phyloP scores from a whole-genome alignment of 2,329 filamentous ascomycete genomes.

The Pseudogymnoascus sp. region DNA sequence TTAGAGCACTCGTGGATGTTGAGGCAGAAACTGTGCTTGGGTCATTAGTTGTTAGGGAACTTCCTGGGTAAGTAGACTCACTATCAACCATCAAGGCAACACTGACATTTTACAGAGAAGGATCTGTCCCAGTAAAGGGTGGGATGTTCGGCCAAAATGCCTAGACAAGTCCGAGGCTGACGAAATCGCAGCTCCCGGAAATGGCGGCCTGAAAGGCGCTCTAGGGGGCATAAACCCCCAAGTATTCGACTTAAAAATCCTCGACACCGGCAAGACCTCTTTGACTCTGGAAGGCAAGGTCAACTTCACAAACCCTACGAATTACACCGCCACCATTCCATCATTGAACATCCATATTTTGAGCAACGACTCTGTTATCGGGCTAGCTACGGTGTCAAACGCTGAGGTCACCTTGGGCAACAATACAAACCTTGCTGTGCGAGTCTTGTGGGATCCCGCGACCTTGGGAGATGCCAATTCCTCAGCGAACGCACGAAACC shows the following conservation, averaged over 20 bases:
- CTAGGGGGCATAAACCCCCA: constrained; percentile 49
- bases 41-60: constrained; percentile 68
- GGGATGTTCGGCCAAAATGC: constrained; percentile 43
- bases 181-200: constrained; percentile 48
- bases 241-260: constrained; percentile 63
- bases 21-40: constrained; percentile 77
- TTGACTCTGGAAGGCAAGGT: constrained; percentile 64
- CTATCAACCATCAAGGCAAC: too few species aligned
- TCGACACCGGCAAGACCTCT: constrained; percentile 64
- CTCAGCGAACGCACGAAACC: constrained; percentile 55
- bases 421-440: constrained; percentile 63
- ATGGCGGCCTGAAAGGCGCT: constrained; percentile 32
- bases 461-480: constrained; percentile 55
- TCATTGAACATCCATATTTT: constrained; percentile 70
- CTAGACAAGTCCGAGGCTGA: constrained; percentile 26
- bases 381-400: constrained; percentile 62
- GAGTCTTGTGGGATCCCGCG: constrained; percentile 67
- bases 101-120: constrained; percentile 39
- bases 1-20: constrained; percentile 76
- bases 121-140: constrained; percentile 88
- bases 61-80: constrained; percentile 64
- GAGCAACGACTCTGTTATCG: constrained; percentile 66
- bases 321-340: constrained; percentile 76
- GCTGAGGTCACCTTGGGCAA: constrained; percentile 58
- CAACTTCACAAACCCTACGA: constrained; percentile 85